Evolutionary conservation across 2,329 filamentous ascomycete species (phyloP).

Genomic region (Teratosphaeriaceae sp.): DNA sequence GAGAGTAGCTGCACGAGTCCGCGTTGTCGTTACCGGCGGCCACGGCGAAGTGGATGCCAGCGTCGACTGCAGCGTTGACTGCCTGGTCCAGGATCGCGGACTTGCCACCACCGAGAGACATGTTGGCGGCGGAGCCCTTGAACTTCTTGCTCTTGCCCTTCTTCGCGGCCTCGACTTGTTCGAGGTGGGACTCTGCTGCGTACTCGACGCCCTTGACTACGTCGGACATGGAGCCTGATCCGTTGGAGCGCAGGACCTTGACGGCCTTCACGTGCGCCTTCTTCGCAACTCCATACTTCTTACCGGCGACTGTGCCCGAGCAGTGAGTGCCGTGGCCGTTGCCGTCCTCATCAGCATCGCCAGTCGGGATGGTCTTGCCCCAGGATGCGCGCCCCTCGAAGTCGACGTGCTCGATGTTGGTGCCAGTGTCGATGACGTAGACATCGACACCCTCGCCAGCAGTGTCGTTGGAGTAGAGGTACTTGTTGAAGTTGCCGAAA

Average conservation of each 20-base stretch:
- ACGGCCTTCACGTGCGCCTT: constrained; percentile 95
- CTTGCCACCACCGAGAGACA: constrained; percentile 98
- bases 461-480: constrained; percentile 83
- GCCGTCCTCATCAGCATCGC: constrained; percentile 83
- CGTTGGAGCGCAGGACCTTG: constrained; percentile 97
- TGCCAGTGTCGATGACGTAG: constrained; percentile 97
- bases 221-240: constrained; percentile 96
- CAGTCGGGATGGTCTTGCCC: constrained; percentile 90
- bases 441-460: constrained; percentile 97
- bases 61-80: constrained; percentile 87
- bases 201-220: constrained; percentile 98
- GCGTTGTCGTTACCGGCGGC: constrained; percentile 98
- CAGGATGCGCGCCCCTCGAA: constrained; percentile 93
- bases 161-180: constrained; percentile 73
- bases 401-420: constrained; percentile 88
- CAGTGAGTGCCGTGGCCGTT: constrained; percentile 99
- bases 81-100: constrained; percentile 83
- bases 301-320: constrained; percentile 94
- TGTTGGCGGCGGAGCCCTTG: constrained; percentile 99
- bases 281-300: constrained; percentile 99
- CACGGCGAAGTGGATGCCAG: constrained; percentile 94
- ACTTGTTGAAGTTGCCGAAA: constrained; percentile 97
- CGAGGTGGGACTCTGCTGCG: constrained; percentile 72
- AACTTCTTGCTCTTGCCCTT: constrained; percentile 86
- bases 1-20: constrained; percentile 98